Conservation (phyloP, 202 grass and related monocot species). For the Setaria italica region DNA sequence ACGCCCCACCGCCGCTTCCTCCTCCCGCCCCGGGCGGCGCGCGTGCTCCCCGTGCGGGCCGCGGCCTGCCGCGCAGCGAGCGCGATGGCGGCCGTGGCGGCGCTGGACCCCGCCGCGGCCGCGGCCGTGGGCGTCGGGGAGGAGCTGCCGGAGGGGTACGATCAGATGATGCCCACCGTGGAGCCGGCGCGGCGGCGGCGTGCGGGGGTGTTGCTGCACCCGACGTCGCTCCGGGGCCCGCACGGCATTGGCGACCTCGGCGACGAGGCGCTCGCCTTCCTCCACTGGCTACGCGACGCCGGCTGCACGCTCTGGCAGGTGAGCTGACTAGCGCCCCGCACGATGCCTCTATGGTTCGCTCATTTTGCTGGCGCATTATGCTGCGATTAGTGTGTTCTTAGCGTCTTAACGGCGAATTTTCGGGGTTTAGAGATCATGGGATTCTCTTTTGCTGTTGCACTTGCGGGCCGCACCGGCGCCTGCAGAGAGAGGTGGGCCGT, state of each 20-base stretch:
- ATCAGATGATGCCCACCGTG: constrained; percentile 56
- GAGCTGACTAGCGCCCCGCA: background rate
- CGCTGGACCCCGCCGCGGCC: constrained; percentile 4
- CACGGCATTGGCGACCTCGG: constrained; percentile 90
- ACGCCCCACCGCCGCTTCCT: background rate
- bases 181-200: constrained; percentile 60
- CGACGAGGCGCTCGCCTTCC: constrained; percentile 66
- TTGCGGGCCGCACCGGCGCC: background rate
- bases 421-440: background rate
- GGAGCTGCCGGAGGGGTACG: constrained; percentile 76
- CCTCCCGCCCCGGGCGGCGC: background rate
- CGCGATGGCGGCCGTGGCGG: constrained; percentile 22
- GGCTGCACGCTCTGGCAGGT: constrained; percentile 97
- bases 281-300: constrained; percentile 72
- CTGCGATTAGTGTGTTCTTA: constrained; percentile 25
- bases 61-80: constrained; percentile 35
- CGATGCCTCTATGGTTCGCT: constrained; percentile 8
- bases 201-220: constrained; percentile 79
- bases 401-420: constrained; percentile 19
- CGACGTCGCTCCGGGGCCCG: constrained; percentile 73
- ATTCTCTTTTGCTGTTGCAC: background rate
- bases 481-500: background rate
- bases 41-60: constrained; percentile 18
- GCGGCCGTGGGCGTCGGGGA: constrained; percentile 57
- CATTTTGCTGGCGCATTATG: background rate